phyloP scores from a whole-genome alignment of 2,329 filamentous ascomycete genomes.

The Colletotrichum phormii region DNA sequence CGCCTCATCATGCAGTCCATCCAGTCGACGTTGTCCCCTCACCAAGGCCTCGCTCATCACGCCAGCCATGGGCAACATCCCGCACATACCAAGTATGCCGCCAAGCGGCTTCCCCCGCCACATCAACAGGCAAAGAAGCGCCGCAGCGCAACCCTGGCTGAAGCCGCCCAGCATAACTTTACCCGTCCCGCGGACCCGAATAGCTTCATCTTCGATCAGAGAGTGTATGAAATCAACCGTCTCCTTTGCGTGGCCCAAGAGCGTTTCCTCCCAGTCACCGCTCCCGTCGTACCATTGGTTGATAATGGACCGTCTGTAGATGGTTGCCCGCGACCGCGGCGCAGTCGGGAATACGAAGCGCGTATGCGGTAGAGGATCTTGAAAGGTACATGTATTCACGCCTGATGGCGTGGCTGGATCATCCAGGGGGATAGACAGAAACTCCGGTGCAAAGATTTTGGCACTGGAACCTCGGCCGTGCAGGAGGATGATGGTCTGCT shows the following conservation, averaged over 20 bases:
- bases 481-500: slow-evolving; percentile 59
- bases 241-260: slow-evolving; percentile 47
- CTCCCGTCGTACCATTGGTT: slow-evolving; percentile 51
- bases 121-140: slow-evolving; percentile 54
- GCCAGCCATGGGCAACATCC: slow-evolving; percentile 56
- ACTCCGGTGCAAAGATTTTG: slow-evolving; percentile 50
- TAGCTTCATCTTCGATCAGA: slow-evolving; percentile 51
- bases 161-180: slow-evolving; percentile 61
- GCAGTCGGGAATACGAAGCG: slow-evolving; percentile 66
- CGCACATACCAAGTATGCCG: slow-evolving; percentile 56
- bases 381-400: slow-evolving; percentile 40
- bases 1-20: neutral
- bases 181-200: slow-evolving; percentile 47
- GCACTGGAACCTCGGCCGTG: slow-evolving; percentile 61
- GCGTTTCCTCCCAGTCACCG: slow-evolving; percentile 48
- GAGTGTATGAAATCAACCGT: slow-evolving; percentile 53
- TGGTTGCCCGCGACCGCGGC: slow-evolving; percentile 46
- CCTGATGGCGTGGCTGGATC: neutral
- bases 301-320: slow-evolving; percentile 47
- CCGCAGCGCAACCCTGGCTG: slow-evolving; percentile 65
- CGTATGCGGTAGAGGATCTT: slow-evolving; percentile 51
- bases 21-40: neutral
- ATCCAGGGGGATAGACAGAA: slow-evolving; percentile 47
- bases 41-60: slow-evolving; percentile 41
- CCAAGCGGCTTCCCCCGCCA: slow-evolving; percentile 55